Evolutionary conservation across 108 stramenopile genomes (phyloP).

Genomic region (Cylindrotheca fusiformis): DNA sequence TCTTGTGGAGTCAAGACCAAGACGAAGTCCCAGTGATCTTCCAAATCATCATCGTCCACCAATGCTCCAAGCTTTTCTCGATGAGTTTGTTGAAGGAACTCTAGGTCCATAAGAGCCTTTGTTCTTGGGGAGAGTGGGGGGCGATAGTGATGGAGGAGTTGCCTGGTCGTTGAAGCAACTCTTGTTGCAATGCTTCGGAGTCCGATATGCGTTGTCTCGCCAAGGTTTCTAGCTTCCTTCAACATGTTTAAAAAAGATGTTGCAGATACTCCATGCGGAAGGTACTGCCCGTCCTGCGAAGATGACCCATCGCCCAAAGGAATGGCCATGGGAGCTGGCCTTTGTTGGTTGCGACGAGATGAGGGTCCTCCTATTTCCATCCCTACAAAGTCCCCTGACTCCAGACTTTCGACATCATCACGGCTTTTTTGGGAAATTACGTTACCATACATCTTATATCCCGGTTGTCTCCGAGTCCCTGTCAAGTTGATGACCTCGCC

Average conservation of each 20-base stretch:
- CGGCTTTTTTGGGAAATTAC: neutral
- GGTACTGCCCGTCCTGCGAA: neutral
- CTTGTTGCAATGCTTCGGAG: neutral
- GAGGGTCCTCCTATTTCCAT: conserved; percentile 31
- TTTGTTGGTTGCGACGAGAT: neutral
- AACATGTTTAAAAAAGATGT: neutral
- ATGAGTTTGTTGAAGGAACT: conserved; percentile 37
- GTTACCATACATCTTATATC: neutral
- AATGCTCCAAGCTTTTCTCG: conserved; percentile 34
- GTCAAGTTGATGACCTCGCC: conserved; percentile 32
- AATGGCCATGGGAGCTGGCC: neutral
- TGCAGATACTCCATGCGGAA: neutral
- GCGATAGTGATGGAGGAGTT: conserved; percentile 25
- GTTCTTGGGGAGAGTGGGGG: conserved; percentile 37
- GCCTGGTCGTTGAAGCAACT: neutral
- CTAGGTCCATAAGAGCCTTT: conserved; percentile 28
- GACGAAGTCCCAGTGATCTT: conserved; percentile 77
- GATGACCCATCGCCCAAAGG: too few species aligned
- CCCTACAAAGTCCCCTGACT: conserved; percentile 15
- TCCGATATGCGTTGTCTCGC: conserved; percentile 2
- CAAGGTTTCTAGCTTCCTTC: neutral
- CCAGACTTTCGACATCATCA: conserved; percentile 4
- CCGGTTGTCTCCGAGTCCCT: neutral
- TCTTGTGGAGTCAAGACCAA: conserved; percentile 74
- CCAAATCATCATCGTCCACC: conserved; percentile 23